A percentile compares a stretch with the other conserved stretches of the same genome.
These are phyloP conservation scores for Annona squamosa DNA, from an alignment of 164 flowering plant species.

Conservation along the genomic window DNA sequence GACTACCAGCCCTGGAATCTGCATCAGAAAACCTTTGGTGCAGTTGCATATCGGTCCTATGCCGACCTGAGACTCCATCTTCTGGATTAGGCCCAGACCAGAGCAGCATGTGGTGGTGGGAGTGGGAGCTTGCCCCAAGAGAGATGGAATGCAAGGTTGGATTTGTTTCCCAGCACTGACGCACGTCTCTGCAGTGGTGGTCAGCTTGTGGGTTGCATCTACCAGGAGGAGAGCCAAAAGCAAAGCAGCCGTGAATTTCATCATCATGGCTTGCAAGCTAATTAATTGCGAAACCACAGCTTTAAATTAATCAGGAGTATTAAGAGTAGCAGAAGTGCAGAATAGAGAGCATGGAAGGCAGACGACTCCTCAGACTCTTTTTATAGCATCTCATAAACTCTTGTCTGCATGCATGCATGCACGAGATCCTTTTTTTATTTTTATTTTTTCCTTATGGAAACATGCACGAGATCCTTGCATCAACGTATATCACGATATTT, in stretches of 20 bases:
- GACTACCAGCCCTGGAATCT: background rate
- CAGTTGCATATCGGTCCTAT: constrained; percentile 3
- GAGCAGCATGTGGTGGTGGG: background rate
- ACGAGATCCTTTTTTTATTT: no score
- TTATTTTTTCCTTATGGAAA: no score
- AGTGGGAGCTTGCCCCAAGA: background rate
- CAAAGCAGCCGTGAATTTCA: background rate
- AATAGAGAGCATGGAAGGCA: background rate
- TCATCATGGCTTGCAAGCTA: background rate
- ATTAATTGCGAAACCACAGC: background rate
- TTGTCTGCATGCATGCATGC: no score
- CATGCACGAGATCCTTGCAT: no score
- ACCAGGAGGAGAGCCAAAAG: background rate
- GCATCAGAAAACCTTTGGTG: background rate
- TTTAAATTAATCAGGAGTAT: background rate
- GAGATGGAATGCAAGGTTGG: background rate
- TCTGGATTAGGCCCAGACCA: background rate
- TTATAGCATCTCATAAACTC: no score
- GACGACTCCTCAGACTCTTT: no score
- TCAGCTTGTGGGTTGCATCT: background rate
- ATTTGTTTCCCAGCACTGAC: background rate
- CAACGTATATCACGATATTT: no score
- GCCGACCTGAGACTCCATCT: background rate
- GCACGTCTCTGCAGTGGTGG: background rate
- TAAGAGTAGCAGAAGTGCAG: background rate